Base-by-base conservation (phyloP, 352 stramenopile species). In the Globisporangium cederbergense region DNA sequence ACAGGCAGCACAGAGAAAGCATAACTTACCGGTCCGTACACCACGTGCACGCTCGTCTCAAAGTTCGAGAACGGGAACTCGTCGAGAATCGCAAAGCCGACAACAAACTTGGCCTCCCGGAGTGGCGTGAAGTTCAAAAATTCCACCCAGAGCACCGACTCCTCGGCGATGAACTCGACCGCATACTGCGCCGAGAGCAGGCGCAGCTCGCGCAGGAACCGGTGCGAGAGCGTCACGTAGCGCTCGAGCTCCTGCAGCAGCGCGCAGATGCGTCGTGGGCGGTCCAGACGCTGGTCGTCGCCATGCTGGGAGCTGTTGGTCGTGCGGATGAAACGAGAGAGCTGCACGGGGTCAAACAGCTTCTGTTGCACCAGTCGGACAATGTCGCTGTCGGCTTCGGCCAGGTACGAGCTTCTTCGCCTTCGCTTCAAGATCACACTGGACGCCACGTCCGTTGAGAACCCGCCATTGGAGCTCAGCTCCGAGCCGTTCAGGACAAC, bases 41-140 rank as follows among this genome's bases (percentile, higher is more conserved):
- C 46, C 20, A 88, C 70, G 25, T 77, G 66, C 40, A 89, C 67
- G 42, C 57, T 49, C 16, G 69, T 74, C n/a, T 83, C 71, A 38
- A 74, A 78, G 49, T 79, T 72, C 6, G 75, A 82, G 58, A 79
- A 88, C 0, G 83, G 83, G 61, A 81, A 89, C 28, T 70, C 64
- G 11, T 75, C 66, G 22, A 76, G 58, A 9, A 90, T 65, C n/a
- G 65, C 73, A 47, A 88, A 83, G 0, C 83, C 83, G 4, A 92
- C 72, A 42, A 71, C 68, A 59, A 92, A 90, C 68, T 72, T 45
- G 60, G 51, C 8, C 58, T 51, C 45, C 52, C 25, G 50, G 10
- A 71, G 71, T 6, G 81, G 77, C 22, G 64, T 51, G 42, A 90
- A 90, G 54, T 83, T 82, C 32, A 88, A 58, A 52, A 93, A 91